Evolutionary conservation across 2,329 filamentous ascomycete genomes (phyloP).

Genomic region (Penicillium freii): DNA sequence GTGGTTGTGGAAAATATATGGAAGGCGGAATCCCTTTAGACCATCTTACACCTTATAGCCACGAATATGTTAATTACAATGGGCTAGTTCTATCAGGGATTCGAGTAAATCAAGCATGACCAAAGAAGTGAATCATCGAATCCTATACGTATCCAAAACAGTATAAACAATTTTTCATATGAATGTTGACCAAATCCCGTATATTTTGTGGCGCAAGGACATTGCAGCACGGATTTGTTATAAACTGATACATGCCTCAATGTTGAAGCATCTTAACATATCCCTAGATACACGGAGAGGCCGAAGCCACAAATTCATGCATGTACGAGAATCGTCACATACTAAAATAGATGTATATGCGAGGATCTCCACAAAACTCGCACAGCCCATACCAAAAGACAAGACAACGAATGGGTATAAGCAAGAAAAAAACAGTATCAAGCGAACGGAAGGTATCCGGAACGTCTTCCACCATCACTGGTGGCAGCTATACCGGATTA

Average conservation of each 20-base stretch:
- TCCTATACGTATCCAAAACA: too few species aligned
- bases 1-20: too few species aligned
- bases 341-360: background rate
- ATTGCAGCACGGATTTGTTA: background rate
- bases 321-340: background rate
- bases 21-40: too few species aligned
- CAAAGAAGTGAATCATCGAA: background rate
- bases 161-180: background rate
- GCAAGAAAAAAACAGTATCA: background rate
- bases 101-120: too few species aligned
- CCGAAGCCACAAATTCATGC: background rate
- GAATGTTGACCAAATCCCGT: background rate
- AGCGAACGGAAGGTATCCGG: background rate
- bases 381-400: background rate
- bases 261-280: background rate
- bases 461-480: background rate
- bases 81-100: background rate
- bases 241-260: background rate
- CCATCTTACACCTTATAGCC: too few species aligned
- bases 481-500: background rate
- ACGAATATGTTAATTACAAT: too few species aligned
- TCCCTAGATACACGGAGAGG: background rate
- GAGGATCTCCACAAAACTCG: background rate
- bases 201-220: background rate
- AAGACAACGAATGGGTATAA: constrained; percentile 1